Evolutionary conservation across 306 rosid species (phyloP), one percentile per base, ranked within the genome.

Genomic region (Dryas alaskensis): DNA sequence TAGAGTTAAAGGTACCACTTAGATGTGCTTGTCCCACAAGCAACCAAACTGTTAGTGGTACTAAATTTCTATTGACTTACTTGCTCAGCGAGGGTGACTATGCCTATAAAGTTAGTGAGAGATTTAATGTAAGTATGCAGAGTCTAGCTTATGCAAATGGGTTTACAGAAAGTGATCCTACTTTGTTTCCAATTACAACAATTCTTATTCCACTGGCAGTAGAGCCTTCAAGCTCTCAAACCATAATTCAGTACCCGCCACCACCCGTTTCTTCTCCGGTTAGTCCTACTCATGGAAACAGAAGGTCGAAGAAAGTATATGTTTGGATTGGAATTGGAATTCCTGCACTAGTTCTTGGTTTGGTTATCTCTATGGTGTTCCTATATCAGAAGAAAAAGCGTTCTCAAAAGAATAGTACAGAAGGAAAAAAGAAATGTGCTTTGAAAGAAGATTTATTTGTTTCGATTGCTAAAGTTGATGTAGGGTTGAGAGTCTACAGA

Each of bases 21-120:
- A 78, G 89, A 53, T 92, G 96, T 62, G 90, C 97, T 75, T 89
- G 96, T 79, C 90, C 96, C 5, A 82, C 92, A 0, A 27, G 8
- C 69, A 67, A 81, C 59, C 89, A 86, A 67, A 40, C 58, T 14
- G 57, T n/a, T 12, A 73, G 61, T n/a, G 90, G 97, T 10, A 78
- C 72, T 52, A 77, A 69, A 75, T 86, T 72, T 76, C 75, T 89
- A 17, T 67, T 87, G 16, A 86, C 92, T 8, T 92, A 82, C 73
- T 50, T 82, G 10, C 80, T 85, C 64, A 53, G 73, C 46, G 6
- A 37, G 78, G 87, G 63, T 19, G 97, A 92, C 58, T 43, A n/a
- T 31, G 47, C 85, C 27, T 4, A 68, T 0, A 10, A 61, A 65
- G 68, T 89, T 67, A 87, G 84, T 9, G 0, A 61, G 61, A 82